phyloP scores from a whole-genome alignment of 495 filamentous ascomycete genomes.

The Tuber magnatum region DNA sequence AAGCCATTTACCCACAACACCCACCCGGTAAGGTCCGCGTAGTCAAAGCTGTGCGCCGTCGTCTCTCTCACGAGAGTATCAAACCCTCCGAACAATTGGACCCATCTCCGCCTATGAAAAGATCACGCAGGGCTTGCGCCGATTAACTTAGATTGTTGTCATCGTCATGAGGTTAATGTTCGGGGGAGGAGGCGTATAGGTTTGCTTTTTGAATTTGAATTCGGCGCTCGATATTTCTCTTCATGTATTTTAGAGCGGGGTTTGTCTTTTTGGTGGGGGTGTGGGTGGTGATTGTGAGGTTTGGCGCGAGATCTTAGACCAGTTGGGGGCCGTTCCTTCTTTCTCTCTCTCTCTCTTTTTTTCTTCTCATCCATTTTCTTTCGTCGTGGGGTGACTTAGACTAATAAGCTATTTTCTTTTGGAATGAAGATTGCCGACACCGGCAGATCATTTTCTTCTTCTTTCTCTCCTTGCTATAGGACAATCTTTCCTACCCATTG shows the following conservation, averaged over 20 bases:
- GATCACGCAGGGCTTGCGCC: background rate
- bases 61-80: constrained; percentile 22
- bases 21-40: background rate
- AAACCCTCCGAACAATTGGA: constrained; percentile 9
- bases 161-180: background rate
- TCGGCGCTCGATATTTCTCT: constrained; percentile 1
- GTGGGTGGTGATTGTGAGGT: background rate
- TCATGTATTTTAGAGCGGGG: background rate
- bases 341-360: background rate
- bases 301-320: constrained; percentile 3
- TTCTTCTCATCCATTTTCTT: background rate
- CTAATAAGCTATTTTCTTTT: background rate
- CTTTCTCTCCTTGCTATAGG: background rate
- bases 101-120: constrained; percentile 4
- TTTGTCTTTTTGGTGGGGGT: background rate
- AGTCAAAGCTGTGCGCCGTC: background rate
- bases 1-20: background rate
- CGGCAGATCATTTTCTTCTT: background rate
- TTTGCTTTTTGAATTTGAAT: constrained; percentile 1
- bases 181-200: background rate
- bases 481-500: background rate
- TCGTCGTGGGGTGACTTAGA: background rate
- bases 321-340: background rate
- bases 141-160: background rate
- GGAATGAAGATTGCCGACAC: background rate